Evolutionary conservation across 148 eudicot genomes (phyloP).

Genomic region (Dysphania ambrosioides): DNA sequence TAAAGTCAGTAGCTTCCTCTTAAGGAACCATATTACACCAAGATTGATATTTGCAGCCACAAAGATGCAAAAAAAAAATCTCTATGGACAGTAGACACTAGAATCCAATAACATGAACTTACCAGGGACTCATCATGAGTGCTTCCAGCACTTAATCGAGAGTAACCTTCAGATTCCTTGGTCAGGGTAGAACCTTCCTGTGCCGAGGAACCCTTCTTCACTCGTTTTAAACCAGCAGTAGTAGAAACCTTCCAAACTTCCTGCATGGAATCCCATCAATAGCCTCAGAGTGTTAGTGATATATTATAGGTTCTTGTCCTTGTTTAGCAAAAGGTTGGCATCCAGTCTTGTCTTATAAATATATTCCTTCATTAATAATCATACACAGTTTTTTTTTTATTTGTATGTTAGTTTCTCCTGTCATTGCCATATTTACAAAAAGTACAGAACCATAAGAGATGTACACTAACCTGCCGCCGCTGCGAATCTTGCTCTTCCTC

Average conservation of each 20-base stretch:
- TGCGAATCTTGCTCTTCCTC: conserved; percentile 99
- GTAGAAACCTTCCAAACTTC: conserved; percentile 98
- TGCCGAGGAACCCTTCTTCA: conserved; percentile 58
- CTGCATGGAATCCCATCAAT: conserved; percentile 44
- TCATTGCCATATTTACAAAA: not conserved
- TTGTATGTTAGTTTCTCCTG: too few relatives aligned
- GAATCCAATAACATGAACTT: conserved; percentile 25
- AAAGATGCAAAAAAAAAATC: too few relatives aligned
- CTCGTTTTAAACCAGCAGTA: conserved; percentile 87
- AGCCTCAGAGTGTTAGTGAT: not conserved
- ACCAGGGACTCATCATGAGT: conserved; percentile 61
- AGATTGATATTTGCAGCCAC: too few relatives aligned
- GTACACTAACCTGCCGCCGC: conserved; percentile 74
- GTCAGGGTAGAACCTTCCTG: conserved; percentile 51
- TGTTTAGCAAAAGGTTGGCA: not conserved
- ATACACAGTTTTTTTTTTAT: too few relatives aligned
- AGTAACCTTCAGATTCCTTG: conserved; percentile 60
- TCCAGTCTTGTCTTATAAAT: too few relatives aligned
- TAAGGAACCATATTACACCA: too few relatives aligned
- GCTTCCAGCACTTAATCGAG: conserved; percentile 56
- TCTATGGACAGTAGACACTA: not conserved
- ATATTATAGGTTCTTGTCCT: not conserved
- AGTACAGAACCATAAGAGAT: conserved; percentile 5
- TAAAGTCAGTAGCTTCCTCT: too few relatives aligned
- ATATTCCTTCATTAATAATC: too few relatives aligned